Evolutionary conservation across 371 early-diverging fungal genomes (phyloP), one percentile per base, ranked within the genome.

Genomic region (Lichtheimia ramosa): DNA sequence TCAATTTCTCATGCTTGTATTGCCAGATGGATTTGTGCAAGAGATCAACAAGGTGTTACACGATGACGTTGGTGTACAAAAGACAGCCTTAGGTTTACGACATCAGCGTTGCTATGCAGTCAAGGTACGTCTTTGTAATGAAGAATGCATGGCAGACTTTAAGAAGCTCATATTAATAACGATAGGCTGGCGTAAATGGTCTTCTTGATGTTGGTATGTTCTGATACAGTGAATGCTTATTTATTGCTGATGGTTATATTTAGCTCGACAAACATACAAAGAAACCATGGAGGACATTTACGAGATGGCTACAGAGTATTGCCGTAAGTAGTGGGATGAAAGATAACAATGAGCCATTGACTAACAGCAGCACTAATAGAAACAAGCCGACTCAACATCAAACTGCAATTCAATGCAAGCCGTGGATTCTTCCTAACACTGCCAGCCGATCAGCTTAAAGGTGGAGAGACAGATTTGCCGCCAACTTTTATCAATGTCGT

Each of bases 31-130:
- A 8, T 34, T 34, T 34, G 34, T 34, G 5, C 34, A 34, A 34
- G 10, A 34, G 10, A 34, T 34, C 34, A 34, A 34, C 34, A 6
- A 34, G 10, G 34, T 34, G 10, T 34, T 92, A 6, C 88, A 93
- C 55, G 81, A 85, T 15, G 92, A 92, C 39, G 72, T 92, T 2
- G 69, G 79, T 0, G 73, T 82, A 20, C 88, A 92, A 58, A 93
- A 87, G 59, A 83, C 82, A 1, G 78, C 89, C 10, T 72, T 92
- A 5, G 93, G 89, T 12, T 64, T 93, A 48, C 77, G 92, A 50
- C 92, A 95, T 64, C 95, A 93, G 67, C 82, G 93, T 34, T 93
- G 94, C 51, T 90, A 90, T 65, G 90, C 92, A 1, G 83, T 92
- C 39, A 92, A 85, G 80, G 87, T 77, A 75, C 43, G 24, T 12